phyloP scores from a whole-genome alignment of 1,139 yeast genomes.

The Candida sp. region DNA sequence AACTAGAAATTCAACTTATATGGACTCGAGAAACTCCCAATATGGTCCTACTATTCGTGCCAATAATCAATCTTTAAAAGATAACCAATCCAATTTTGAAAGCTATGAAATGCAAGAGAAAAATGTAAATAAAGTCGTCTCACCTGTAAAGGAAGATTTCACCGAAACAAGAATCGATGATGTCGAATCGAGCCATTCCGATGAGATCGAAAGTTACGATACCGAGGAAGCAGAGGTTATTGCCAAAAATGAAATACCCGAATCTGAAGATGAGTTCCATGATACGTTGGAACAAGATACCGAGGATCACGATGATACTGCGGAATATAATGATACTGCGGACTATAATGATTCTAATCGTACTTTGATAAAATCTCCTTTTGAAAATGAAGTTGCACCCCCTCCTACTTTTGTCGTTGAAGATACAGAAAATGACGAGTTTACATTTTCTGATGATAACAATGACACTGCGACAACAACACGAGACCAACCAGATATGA shows the following conservation, averaged over 20 bases:
- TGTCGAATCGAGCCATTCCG: neutral
- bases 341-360: neutral
- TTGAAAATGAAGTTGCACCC: slow-evolving; percentile 6
- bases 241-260: too few species aligned
- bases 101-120: neutral
- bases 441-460: slow-evolving; percentile 5
- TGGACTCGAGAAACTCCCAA: neutral
- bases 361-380: slow-evolving; percentile 9
- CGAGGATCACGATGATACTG: neutral
- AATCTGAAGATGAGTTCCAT: neutral
- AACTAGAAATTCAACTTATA: neutral
- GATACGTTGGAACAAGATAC: neutral
- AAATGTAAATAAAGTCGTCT: neutral
- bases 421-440: slow-evolving; percentile 10
- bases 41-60: neutral
- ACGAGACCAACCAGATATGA: neutral
- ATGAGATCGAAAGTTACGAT: neutral
- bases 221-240: neutral
- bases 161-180: neutral
- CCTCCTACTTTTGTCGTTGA: slow-evolving; percentile 3
- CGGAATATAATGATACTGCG: neutral
- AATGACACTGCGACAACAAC: slow-evolving; percentile 1
- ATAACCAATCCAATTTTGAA: neutral
- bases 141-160: neutral
- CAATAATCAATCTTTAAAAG: neutral